Base-by-base conservation (phyloP, 148 eudicot genomes). In the Vaccinium macrocarpon region DNA sequence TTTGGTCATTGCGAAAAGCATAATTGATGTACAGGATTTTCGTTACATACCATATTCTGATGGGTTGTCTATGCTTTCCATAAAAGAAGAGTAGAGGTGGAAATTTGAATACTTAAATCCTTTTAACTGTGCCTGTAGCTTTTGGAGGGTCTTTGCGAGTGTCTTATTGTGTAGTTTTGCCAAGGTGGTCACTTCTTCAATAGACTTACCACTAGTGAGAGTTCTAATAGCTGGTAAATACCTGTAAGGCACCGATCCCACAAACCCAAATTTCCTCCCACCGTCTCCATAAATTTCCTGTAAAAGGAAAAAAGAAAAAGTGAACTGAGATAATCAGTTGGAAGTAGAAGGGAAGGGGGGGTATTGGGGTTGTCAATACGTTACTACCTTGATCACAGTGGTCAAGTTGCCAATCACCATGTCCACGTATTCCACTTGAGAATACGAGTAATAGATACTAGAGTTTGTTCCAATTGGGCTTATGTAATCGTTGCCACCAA, bases 261-360 rank as follows among this genome's bases (percentile, higher is more conserved):
- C 27, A 42, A 91, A 81, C 13, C 85, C 91, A 75, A 89, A 90
- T 84, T 89, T 92, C 73, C 91, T 87, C 2, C 91, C 91, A 55
- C 59, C 59, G 59, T 55, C 59, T 55, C 16, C 6, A 55, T 55
- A 55, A 15, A 55, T 55, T 18, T 72, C 91, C 91, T 92, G 84
- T 80, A 25, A 77, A 18, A 77, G 19, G 0, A 0, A 50, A 8
- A 1, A n/a, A 15, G 14, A 77, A 8, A 12, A 77, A n/a, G 8
- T 23, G 50, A 55, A 55, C 59, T 55, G 59, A 14, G 59, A 55
- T 55, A 15, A 55, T 15, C 19, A 16, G 16, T 14, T 4, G 16
- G 19, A 55, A 55, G 59, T 55, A 55, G 16, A 55, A 55, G 59
- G 59, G 7, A 55, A 55, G 59, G 59, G n/a, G n/a, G 21, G 59